A percentile compares a stretch with the other conserved stretches of the same genome.
Conservation (phyloP, 306 rosid genomes). For the Malus fusca region DNA sequence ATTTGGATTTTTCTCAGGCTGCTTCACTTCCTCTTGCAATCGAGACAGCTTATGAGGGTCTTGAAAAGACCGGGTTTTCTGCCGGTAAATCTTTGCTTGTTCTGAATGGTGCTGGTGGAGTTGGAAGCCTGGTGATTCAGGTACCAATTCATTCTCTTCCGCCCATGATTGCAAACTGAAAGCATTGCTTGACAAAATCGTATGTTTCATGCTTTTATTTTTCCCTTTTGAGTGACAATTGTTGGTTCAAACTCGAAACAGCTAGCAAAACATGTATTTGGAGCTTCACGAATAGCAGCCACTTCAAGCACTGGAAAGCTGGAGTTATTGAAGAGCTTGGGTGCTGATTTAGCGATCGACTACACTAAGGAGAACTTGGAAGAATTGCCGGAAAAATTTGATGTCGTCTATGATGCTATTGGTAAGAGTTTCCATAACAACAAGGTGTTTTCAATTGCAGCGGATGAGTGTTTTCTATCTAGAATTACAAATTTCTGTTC, state of each 20-base stretch:
- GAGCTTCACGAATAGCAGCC: constrained; percentile 87
- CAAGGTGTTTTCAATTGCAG: background rate
- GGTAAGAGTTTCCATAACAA: constrained; percentile 37
- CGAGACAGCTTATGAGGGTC: constrained; percentile 89
- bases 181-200: background rate
- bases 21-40: constrained; percentile 82
- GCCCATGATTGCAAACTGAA: background rate
- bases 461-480: background rate
- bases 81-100: constrained; percentile 84
- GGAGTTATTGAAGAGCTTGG: constrained; percentile 74
- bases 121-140: constrained; percentile 95
- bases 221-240: background rate
- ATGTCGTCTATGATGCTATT: constrained; percentile 80
- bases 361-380: constrained; percentile 82
- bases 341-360: constrained; percentile 85
- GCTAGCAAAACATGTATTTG: constrained; percentile 90
- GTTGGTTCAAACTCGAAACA: constrained; percentile 16
- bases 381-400: constrained; percentile 77
- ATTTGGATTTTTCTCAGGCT: constrained; percentile 67
- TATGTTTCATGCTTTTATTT: background rate
- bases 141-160: constrained; percentile 21
- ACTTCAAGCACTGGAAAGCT: constrained; percentile 75
- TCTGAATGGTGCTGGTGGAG: constrained; percentile 92
- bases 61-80: constrained; percentile 69
- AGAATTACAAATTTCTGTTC: background rate